A percentile compares a stretch with the other conserved stretches of the same genome.
phyloP scores from a whole-genome alignment of 2,329 filamentous ascomycete species.

The Hypomyces rosellus region DNA sequence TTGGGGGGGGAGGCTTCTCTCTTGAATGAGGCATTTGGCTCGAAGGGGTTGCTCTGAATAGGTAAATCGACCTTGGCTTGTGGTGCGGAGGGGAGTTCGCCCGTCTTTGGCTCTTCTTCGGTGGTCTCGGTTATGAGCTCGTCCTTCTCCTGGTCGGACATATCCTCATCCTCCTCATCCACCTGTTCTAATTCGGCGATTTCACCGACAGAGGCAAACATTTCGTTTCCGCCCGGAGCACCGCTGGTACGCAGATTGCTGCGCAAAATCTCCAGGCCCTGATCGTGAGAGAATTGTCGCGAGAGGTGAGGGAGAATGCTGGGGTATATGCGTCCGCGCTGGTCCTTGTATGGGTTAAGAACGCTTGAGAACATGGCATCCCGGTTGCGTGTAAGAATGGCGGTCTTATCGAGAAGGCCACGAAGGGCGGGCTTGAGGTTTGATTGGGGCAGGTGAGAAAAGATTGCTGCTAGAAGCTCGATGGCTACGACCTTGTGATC shows the following conservation, averaged over 20 bases:
- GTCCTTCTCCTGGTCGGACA: not conserved
- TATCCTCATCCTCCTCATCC: conserved; percentile 33
- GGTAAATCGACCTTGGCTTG: conserved; percentile 21
- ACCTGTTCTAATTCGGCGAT: conserved; percentile 34
- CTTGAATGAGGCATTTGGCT: conserved; percentile 16
- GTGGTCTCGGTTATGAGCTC: not conserved
- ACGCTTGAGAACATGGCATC: conserved; percentile 75
- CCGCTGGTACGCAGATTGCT: conserved; percentile 46
- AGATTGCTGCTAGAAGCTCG: conserved; percentile 54
- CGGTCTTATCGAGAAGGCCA: conserved; percentile 71
- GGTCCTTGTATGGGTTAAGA: conserved; percentile 65
- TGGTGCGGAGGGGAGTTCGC: conserved; percentile 14
- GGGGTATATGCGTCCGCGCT: conserved; percentile 57
- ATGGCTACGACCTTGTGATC: conserved; percentile 52
- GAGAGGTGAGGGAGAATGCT: conserved; percentile 78
- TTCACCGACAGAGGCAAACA: conserved; percentile 23
- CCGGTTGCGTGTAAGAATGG: conserved; percentile 63
- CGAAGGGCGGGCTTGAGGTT: conserved; percentile 66
- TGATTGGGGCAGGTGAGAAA: conserved; percentile 58
- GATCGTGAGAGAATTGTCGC: conserved; percentile 55
- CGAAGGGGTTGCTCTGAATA: conserved; percentile 32
- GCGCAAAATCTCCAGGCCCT: conserved; percentile 64
- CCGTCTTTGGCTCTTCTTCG: conserved; percentile 15
- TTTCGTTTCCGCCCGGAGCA: conserved; percentile 19
- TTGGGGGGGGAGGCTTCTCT: conserved; percentile 28